A percentile compares a stretch with the other conserved stretches of the same genome.
Conservation (phyloP, 176 grass and related monocot genomes). For the Miscanthus lutarioriparius region DNA sequence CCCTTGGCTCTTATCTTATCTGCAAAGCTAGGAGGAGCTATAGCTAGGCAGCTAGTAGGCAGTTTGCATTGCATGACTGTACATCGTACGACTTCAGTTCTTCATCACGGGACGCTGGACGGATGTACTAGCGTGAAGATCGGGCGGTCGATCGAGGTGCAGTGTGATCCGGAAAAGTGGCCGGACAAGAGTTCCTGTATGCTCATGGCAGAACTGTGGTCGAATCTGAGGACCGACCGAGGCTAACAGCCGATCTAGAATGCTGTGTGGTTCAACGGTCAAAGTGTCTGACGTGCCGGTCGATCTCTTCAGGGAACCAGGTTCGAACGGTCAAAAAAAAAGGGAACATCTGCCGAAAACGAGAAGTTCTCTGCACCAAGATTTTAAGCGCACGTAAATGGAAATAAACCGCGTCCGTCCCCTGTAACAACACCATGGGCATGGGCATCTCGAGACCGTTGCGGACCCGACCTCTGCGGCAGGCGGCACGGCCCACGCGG, state of each 20-base stretch:
- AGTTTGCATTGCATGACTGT: neutral
- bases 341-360: neutral
- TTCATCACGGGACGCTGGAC: neutral
- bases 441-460: neutral
- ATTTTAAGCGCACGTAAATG: neutral
- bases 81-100: neutral
- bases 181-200: neutral
- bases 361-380: neutral
- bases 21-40: neutral
- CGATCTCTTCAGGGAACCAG: constrained; percentile 2
- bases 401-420: neutral
- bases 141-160: neutral
- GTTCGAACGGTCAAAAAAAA: constrained; percentile 4
- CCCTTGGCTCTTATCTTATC: no score
- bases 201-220: neutral
- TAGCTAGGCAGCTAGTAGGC: neutral
- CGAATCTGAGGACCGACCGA: neutral
- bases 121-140: neutral
- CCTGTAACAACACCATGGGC: neutral
- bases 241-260: neutral
- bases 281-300: neutral
- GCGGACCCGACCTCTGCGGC: neutral
- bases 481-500: neutral
- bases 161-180: neutral
- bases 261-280: constrained; percentile 25